phyloP scores from a whole-genome alignment of 805 yeast species.

The Osmozyma mogii region DNA sequence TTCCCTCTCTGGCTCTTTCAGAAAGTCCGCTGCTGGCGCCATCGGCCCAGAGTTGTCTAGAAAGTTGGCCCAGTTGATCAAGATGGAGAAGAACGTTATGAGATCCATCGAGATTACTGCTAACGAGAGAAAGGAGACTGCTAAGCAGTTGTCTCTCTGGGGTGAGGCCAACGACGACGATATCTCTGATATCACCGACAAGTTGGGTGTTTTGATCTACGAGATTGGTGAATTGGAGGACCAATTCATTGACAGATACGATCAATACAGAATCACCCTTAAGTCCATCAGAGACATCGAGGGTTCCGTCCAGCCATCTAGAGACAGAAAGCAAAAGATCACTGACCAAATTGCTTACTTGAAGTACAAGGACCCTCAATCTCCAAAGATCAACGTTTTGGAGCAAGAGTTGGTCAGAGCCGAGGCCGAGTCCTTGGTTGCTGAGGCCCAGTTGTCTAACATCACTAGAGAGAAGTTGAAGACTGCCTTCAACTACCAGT shows the following conservation, averaged over 20 bases:
- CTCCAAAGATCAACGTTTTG: slow-evolving; percentile 88
- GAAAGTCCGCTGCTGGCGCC: slow-evolving; percentile 82
- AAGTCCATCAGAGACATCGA: slow-evolving; percentile 94
- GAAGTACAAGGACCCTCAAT: slow-evolving; percentile 97
- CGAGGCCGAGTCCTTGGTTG: slow-evolving; percentile 97
- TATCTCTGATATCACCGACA: slow-evolving; percentile 93
- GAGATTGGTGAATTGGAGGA: slow-evolving; percentile 98
- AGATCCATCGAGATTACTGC: slow-evolving; percentile 90
- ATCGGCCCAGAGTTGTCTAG: slow-evolving; percentile 93
- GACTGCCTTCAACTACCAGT: slow-evolving; percentile 95
- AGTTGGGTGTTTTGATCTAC: slow-evolving; percentile 89
- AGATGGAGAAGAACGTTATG: slow-evolving; percentile 94
- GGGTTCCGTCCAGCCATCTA: slow-evolving; percentile 95
- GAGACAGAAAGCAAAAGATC: slow-evolving; percentile 96
- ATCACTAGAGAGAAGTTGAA: slow-evolving; percentile 96
- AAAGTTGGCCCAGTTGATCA: slow-evolving; percentile 84
- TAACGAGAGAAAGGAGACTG: slow-evolving; percentile 90
- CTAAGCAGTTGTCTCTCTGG: slow-evolving; percentile 95
- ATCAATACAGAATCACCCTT: slow-evolving; percentile 92
- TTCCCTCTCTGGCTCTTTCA: slow-evolving; percentile 58
- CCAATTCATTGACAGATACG: slow-evolving; percentile 96
- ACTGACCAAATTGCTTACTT: slow-evolving; percentile 96
- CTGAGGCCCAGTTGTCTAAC: slow-evolving; percentile 97
- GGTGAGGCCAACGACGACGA: slow-evolving; percentile 98
- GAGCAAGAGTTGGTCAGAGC: slow-evolving; percentile 99